Percentiles rank a stretch among this genome's conserved stretches.
These are phyloP conservation scores for Fusarium abutilonis DNA, from an alignment of 2,329 filamentous ascomycete species.

Conservation along the genomic window DNA sequence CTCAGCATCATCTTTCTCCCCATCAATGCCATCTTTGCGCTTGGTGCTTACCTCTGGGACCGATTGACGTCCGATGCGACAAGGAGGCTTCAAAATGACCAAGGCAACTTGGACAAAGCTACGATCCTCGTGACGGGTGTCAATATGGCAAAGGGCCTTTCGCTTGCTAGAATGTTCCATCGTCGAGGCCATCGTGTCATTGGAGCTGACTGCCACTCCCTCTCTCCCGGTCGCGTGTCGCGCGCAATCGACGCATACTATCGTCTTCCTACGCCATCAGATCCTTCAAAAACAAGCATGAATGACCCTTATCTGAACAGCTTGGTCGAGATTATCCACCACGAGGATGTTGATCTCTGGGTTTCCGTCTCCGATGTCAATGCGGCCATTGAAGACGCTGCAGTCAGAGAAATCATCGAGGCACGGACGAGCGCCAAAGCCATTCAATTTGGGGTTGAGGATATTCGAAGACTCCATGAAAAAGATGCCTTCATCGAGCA, in stretches of 20 bases:
- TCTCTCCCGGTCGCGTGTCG: conserved; percentile 68
- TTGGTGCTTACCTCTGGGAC: conserved; percentile 22
- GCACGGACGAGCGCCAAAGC: conserved; percentile 66
- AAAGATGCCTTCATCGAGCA: conserved; percentile 73
- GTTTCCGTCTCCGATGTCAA: conserved; percentile 77
- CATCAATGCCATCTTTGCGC: background rate
- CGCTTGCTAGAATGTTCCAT: conserved; percentile 72
- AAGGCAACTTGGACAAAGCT: conserved; percentile 24
- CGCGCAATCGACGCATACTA: conserved; percentile 65
- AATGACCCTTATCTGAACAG: conserved; percentile 63
- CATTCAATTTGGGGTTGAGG: conserved; percentile 68
- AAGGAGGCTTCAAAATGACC: background rate
- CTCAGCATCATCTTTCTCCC: conserved; percentile 29
- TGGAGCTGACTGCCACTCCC: conserved; percentile 70
- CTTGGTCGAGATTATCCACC: conserved; percentile 66
- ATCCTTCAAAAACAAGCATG: conserved; percentile 12
- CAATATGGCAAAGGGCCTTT: conserved; percentile 75
- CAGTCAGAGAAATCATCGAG: conserved; percentile 70
- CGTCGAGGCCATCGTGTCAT: conserved; percentile 74
- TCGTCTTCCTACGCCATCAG: conserved; percentile 48
- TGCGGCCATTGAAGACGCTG: conserved; percentile 72
- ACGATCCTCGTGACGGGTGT: conserved; percentile 78
- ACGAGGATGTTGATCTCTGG: conserved; percentile 75
- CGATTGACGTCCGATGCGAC: background rate
- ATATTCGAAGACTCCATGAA: conserved; percentile 68